Percentiles rank a stretch among this genome's conserved stretches.
Evolutionary conservation across 2,329 filamentous ascomycete genomes (phyloP).

Genomic region (Sordariomycetes sp.): DNA sequence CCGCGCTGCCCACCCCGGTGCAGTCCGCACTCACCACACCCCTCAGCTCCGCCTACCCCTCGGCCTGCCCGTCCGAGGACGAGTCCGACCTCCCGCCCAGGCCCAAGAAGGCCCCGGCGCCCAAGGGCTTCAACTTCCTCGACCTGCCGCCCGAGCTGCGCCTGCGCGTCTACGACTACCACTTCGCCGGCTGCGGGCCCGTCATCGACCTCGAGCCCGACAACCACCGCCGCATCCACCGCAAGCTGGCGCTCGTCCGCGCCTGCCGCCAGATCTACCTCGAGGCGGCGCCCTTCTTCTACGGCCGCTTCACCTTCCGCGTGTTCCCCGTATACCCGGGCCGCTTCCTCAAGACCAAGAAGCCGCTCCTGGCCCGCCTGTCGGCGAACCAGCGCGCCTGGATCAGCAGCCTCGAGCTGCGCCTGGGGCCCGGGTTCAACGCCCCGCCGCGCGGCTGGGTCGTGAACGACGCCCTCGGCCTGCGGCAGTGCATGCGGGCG

Average conservation of each 20-base stretch:
- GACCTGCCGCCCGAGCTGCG: constrained; percentile 60
- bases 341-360: constrained; percentile 62
- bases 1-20: not conserved
- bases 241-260: constrained; percentile 48
- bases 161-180: constrained; percentile 54
- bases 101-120: constrained; percentile 1
- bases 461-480: constrained; percentile 52
- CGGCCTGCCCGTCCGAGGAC: constrained; percentile 25
- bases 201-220: constrained; percentile 57
- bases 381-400: constrained; percentile 46
- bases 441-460: constrained; percentile 62
- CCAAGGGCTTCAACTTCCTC: constrained; percentile 52
- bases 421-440: constrained; percentile 63
- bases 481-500: constrained; percentile 50
- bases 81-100: constrained; percentile 19
- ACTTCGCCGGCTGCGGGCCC: constrained; percentile 41
- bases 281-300: constrained; percentile 58
- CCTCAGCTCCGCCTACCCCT: constrained; percentile 23
- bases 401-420: constrained; percentile 56
- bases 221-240: constrained; percentile 52
- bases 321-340: constrained; percentile 56
- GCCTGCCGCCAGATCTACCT: constrained; percentile 49
- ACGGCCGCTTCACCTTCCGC: constrained; percentile 50
- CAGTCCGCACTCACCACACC: constrained; percentile 22
- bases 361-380: constrained; percentile 58